Base-by-base conservation (phyloP, 257 asterid species). In the Cynanchum wilfordii region DNA sequence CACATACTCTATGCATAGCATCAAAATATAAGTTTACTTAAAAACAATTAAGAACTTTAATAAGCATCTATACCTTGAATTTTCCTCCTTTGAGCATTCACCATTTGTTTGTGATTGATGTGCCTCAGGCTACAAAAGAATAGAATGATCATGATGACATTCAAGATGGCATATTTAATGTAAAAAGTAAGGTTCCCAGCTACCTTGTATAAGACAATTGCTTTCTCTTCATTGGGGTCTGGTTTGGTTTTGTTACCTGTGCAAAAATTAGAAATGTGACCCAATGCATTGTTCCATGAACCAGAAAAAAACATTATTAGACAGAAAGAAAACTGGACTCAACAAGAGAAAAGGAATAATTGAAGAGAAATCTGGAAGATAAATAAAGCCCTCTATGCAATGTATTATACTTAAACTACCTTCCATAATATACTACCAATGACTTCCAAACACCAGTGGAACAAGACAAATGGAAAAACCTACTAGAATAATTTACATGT, bases 181-280 rank as follows among this genome's bases (percentile, higher is more conserved):
- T 49, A 73, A 10, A 75, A 76, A 71, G 75, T 13, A 62, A 67
- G 22, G 40, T 82, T 55, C 70, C 70, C 58, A 78, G 51, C 84
- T 78, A 91, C 98, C 96, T 84, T 78, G 85, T 93, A 93, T 38
- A 91, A 88, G 75, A 93, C 89, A 76, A 93, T 89, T 42, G 96
- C 97, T 82, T 88, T 93, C 85, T 89, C 97, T 60, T 88, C 94
- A 69, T 74, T 83, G 68, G 79, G 79, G 76, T 73, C 85, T 75
- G 83, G 68, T 56, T 66, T 60, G 50, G 82, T 74, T 78, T 77
- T 89, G 68, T 81, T 82, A 77, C 96, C 98, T 93, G 95, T 71
- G 74, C 52, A 49, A 40, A 79, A 16, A 63, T 65, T 16, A 16
- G 45, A n/a, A 22, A 54, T 29, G 47, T 38, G 51, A 75, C 33